Conservation (phyloP, 768 basidiomycete species). For the Pluteus cervinus region DNA sequence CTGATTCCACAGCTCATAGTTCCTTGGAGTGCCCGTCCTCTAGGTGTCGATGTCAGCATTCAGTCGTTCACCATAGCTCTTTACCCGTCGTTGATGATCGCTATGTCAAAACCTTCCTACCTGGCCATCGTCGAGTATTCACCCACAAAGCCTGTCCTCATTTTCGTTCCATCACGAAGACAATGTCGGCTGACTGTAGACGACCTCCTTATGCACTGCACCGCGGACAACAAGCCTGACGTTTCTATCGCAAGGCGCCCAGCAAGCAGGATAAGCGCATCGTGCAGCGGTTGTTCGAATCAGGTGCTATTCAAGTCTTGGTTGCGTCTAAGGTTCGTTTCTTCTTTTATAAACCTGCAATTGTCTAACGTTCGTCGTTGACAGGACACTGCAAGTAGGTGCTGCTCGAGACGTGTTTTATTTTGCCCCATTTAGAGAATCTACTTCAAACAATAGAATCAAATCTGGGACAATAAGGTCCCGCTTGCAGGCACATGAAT, state of each 20-base stretch:
- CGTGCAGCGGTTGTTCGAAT: slow-evolving; percentile 86
- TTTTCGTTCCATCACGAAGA: slow-evolving; percentile 88
- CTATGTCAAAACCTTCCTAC: slow-evolving; percentile 98
- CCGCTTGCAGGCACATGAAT: slow-evolving; percentile 64
- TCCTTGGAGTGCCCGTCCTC: slow-evolving; percentile 69
- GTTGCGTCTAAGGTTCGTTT: slow-evolving; percentile 80
- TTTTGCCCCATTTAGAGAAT: slow-evolving; percentile 46
- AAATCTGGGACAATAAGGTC: slow-evolving; percentile 79
- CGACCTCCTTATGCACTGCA: slow-evolving; percentile 82
- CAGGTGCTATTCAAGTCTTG: slow-evolving; percentile 90
- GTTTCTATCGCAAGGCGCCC: slow-evolving; percentile 92
- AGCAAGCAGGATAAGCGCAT: slow-evolving; percentile 90
- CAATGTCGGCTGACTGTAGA: slow-evolving; percentile 91
- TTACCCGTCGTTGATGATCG: slow-evolving; percentile 96
- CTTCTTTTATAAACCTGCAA: not conserved
- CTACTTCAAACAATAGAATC: slow-evolving; percentile 76
- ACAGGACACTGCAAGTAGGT: slow-evolving; percentile 92
- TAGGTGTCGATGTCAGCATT: slow-evolving; percentile 95
- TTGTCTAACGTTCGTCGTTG: not conserved
- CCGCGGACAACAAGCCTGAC: slow-evolving; percentile 77
- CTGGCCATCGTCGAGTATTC: slow-evolving; percentile 87
- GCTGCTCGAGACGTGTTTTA: no score
- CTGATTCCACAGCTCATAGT: slow-evolving; percentile 4
- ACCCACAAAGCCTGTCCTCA: slow-evolving; percentile 76
- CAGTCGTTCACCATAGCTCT: slow-evolving; percentile 94